Conservation (phyloP, 2,329 filamentous ascomycete species). For the Akanthomyces uredinophilus region DNA sequence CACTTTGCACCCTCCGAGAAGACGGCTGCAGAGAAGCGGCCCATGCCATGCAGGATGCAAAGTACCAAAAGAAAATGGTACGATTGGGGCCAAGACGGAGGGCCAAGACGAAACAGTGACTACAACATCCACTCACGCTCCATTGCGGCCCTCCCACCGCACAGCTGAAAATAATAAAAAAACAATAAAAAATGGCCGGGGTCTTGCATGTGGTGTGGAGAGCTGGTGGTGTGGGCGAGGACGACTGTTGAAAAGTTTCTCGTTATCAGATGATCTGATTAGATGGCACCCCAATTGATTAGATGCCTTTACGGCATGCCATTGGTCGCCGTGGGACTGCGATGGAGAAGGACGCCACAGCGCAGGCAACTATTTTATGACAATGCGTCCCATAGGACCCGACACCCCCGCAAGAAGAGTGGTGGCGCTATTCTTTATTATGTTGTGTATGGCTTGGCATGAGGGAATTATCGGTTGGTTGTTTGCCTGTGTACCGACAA, state of each 20-base stretch:
- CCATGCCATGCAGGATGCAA: neutral
- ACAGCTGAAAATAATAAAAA: neutral
- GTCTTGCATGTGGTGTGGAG: neutral
- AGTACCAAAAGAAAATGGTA: neutral
- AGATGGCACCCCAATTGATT: constrained; percentile 19
- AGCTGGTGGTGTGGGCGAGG: too few relatives aligned
- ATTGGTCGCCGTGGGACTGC: constrained; percentile 13
- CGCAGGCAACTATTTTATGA: neutral
- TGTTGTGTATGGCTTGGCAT: neutral
- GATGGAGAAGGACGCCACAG: neutral
- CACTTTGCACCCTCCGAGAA: neutral
- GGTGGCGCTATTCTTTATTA: neutral
- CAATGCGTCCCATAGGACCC: neutral
- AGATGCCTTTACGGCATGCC: constrained; percentile 8
- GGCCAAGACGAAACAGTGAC: neutral
- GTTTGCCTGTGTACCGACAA: neutral
- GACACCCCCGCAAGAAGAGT: neutral
- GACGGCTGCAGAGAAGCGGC: neutral
- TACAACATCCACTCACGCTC: neutral
- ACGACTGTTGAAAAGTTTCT: neutral
- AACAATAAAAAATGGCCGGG: neutral
- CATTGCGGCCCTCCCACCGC: neutral
- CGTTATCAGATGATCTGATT: constrained; percentile 24
- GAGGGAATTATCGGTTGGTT: neutral
- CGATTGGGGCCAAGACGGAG: neutral